A percentile compares a stretch with the other conserved stretches of the same genome.
These are phyloP conservation scores for Colletotrichum limetticola DNA, from an alignment of 2,329 filamentous ascomycete species.

Conservation along the genomic window DNA sequence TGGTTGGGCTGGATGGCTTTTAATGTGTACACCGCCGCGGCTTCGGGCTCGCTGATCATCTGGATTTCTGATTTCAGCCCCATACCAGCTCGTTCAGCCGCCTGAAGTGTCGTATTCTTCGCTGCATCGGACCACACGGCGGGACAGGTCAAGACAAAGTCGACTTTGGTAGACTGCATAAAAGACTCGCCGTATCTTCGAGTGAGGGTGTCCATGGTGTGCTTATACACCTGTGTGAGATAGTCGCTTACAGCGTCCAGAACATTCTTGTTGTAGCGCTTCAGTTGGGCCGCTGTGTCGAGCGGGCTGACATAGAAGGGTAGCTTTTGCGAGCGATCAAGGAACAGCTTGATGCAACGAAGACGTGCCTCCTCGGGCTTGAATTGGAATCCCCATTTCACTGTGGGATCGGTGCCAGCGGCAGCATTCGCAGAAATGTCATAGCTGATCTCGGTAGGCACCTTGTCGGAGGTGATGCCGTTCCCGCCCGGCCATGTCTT, in stretches of 20 bases:
- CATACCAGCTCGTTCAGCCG: constrained; percentile 83
- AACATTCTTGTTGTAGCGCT: constrained; percentile 79
- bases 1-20: constrained; percentile 83
- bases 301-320: constrained; percentile 83
- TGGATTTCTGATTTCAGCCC: constrained; percentile 76
- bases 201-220: constrained; percentile 82
- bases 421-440: constrained; percentile 52
- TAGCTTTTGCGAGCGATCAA: constrained; percentile 82
- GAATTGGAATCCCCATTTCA: constrained; percentile 88
- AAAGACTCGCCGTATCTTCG: constrained; percentile 82
- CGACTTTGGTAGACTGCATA: constrained; percentile 78
- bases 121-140: constrained; percentile 88
- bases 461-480: constrained; percentile 89
- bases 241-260: constrained; percentile 85
- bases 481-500: constrained; percentile 88
- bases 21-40: constrained; percentile 81
- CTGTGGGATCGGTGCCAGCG: constrained; percentile 55
- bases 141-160: constrained; percentile 84
- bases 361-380: constrained; percentile 80
- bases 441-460: constrained; percentile 82
- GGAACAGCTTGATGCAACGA: constrained; percentile 86
- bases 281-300: constrained; percentile 81
- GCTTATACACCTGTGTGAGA: constrained; percentile 78
- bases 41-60: constrained; percentile 85
- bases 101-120: constrained; percentile 84